Percentiles rank a stretch among this genome's conserved stretches.
These are phyloP conservation scores for Chenopodium album DNA, from an alignment of 148 eudicot genomes.

Conservation along the genomic window DNA sequence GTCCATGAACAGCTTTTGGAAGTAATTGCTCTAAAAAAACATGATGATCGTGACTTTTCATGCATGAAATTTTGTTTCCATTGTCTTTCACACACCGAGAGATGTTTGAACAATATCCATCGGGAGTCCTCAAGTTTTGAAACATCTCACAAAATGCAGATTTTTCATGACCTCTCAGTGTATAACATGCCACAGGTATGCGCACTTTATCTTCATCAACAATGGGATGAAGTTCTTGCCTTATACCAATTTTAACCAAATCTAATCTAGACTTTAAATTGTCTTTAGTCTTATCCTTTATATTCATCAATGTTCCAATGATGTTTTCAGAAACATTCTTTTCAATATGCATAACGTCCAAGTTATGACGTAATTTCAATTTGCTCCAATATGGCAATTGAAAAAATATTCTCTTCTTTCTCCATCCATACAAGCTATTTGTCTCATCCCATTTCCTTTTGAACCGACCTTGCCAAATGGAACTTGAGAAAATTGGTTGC, in stretches of 20 bases:
- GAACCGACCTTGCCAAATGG: not conserved
- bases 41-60: constrained; percentile 16
- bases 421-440: constrained; percentile 9
- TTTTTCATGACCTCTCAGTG: not conserved
- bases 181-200: not conserved
- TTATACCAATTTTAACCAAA: too few species aligned
- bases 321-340: constrained; percentile 13
- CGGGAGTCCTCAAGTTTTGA: not conserved
- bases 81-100: constrained; percentile 13
- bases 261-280: not conserved
- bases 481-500: not conserved
- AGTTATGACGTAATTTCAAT: constrained; percentile 9
- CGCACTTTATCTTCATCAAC: not conserved
- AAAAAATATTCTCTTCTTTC: too few species aligned
- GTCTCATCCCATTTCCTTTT: not conserved
- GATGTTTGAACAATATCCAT: constrained; percentile 19
- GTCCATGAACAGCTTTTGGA: not conserved
- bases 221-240: too few species aligned
- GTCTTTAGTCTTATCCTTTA: constrained; percentile 7
- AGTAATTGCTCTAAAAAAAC: constrained; percentile 19
- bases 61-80: not conserved
- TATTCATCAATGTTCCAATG: constrained; percentile 7
- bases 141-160: not conserved
- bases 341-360: constrained; percentile 9
- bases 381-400: constrained; percentile 9